Evolutionary conservation across 2,329 filamentous ascomycete species (phyloP).

Genomic region (Ascochyta pisi): DNA sequence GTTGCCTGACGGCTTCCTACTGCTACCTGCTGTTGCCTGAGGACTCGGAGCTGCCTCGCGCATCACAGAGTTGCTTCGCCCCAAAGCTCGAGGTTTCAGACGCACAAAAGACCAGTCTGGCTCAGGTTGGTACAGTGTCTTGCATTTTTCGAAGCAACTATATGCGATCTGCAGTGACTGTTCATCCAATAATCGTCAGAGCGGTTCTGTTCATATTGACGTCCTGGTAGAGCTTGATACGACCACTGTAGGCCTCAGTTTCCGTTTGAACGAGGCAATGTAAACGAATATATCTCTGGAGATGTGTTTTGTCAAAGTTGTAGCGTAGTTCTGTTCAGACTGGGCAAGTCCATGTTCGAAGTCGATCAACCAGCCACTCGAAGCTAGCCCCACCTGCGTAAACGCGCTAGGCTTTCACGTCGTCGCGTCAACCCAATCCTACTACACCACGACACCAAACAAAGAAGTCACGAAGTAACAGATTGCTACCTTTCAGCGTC

Average conservation of each 20-base stretch:
- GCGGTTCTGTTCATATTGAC: background rate
- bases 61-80: conserved; percentile 4
- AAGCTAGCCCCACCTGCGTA: conserved; percentile 11
- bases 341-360: too few species aligned
- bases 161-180: conserved; percentile 1
- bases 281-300: too few species aligned
- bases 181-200: background rate
- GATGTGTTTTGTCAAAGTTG: too few species aligned
- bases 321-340: background rate
- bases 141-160: background rate
- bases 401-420: conserved; percentile 31
- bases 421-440: conserved; percentile 28
- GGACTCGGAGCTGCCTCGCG: conserved; percentile 5
- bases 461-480: conserved; percentile 21
- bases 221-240: background rate
- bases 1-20: conserved; percentile 31
- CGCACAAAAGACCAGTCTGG: background rate
- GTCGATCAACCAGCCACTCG: conserved; percentile 12
- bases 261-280: too few species aligned
- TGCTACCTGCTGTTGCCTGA: conserved; percentile 46
- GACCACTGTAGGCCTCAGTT: background rate
- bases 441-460: conserved; percentile 16
- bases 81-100: background rate
- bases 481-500: background rate
- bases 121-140: background rate